Percentiles rank a stretch among this genome's conserved stretches.
Conservation (phyloP, 139 green algal species). For the Coccomyxa sp. region DNA sequence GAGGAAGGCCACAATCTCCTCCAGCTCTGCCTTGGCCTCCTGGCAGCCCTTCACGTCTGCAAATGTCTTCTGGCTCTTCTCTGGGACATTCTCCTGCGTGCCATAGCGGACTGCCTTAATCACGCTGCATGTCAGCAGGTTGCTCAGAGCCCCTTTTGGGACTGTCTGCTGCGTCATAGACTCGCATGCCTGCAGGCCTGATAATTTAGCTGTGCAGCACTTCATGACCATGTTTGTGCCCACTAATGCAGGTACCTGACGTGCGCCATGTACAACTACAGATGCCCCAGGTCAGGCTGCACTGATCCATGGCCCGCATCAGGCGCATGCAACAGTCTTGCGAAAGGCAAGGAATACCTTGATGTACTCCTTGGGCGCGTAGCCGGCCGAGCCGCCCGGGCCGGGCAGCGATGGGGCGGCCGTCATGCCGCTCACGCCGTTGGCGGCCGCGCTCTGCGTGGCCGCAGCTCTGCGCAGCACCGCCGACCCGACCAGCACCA, state of each 20-base stretch:
- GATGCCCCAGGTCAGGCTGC: neutral
- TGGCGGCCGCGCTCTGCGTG: neutral
- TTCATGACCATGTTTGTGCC: neutral
- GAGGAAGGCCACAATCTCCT: slow-evolving; percentile 94
- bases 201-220: neutral
- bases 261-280: neutral
- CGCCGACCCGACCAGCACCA: neutral
- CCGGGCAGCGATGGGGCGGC: neutral
- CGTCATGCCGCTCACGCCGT: neutral
- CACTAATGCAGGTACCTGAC: too few relatives aligned
- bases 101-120: neutral
- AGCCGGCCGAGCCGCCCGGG: slow-evolving; percentile 1
- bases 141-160: neutral
- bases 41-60: slow-evolving; percentile 79
- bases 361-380: slow-evolving; percentile 67
- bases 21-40: slow-evolving; percentile 92
- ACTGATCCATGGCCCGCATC: neutral
- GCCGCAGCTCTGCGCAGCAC: neutral
- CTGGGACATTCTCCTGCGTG: slow-evolving; percentile 53
- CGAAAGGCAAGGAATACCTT: slow-evolving; percentile 18
- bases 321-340: neutral
- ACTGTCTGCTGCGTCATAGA: neutral
- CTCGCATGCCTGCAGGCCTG: neutral
- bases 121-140: neutral
- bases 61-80: slow-evolving; percentile 58